Evolutionary conservation across 345 rosid species (phyloP).

Genomic region (Eutrema japonicum): DNA sequence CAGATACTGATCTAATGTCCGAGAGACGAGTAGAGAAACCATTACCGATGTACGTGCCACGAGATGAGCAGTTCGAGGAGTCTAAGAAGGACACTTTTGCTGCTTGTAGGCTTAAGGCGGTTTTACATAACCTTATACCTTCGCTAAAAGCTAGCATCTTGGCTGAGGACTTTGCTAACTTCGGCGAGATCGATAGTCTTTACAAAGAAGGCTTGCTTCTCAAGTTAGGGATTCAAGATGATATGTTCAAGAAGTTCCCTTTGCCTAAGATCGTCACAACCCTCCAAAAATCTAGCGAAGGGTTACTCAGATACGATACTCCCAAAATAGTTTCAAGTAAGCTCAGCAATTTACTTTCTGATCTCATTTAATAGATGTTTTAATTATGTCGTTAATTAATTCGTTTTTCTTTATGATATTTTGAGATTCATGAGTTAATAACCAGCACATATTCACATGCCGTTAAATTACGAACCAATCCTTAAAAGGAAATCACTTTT

Average conservation of each 20-base stretch:
- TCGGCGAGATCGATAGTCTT: slow-evolving; percentile 80
- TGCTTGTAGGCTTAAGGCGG: slow-evolving; percentile 74
- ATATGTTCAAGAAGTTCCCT: slow-evolving; percentile 70
- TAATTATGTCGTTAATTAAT: slow-evolving; percentile 1
- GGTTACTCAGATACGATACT: slow-evolving; percentile 81
- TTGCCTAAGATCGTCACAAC: slow-evolving; percentile 64
- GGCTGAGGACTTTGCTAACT: slow-evolving; percentile 62
- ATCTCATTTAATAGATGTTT: neutral
- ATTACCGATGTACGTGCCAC: slow-evolving; percentile 81
- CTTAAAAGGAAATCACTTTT: neutral
- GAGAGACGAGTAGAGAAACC: slow-evolving; percentile 97
- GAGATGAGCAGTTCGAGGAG: slow-evolving; percentile 97
- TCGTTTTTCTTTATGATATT: neutral
- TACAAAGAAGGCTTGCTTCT: slow-evolving; percentile 92
- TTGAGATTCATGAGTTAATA: neutral
- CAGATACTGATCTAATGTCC: slow-evolving; percentile 63
- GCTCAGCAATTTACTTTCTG: slow-evolving; percentile 33
- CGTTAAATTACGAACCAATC: slow-evolving; percentile 14
- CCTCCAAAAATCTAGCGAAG: slow-evolving; percentile 73
- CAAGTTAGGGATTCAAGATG: slow-evolving; percentile 78
- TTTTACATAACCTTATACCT: slow-evolving; percentile 83
- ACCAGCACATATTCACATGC: slow-evolving; percentile 28
- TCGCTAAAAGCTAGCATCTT: slow-evolving; percentile 81
- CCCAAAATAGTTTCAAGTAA: slow-evolving; percentile 88
- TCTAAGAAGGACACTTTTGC: slow-evolving; percentile 67